A percentile compares a stretch with the other conserved stretches of the same genome.
These are phyloP conservation scores for Nemania sp. DNA, from an alignment of 2,329 filamentous ascomycete genomes.

Conservation along the genomic window DNA sequence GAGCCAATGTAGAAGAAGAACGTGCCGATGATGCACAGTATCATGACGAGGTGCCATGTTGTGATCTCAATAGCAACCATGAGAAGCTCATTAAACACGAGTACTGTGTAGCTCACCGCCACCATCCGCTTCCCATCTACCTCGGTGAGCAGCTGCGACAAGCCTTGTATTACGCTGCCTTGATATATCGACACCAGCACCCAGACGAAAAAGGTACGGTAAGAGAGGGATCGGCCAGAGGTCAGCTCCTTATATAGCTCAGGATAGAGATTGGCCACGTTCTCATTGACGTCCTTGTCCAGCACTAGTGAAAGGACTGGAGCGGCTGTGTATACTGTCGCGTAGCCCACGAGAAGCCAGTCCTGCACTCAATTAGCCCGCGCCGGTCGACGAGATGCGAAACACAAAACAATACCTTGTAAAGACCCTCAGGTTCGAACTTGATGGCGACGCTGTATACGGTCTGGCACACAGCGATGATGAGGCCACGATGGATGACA, in stretches of 20 bases:
- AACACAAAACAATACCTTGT: constrained; percentile 59
- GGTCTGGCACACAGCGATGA: constrained; percentile 94
- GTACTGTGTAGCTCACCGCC: constrained; percentile 85
- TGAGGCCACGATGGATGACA: constrained; percentile 94
- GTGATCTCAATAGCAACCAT: constrained; percentile 98
- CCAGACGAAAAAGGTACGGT: constrained; percentile 96
- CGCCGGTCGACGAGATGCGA: neutral
- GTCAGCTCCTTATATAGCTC: constrained; percentile 99
- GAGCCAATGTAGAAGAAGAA: constrained; percentile 78
- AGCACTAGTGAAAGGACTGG: constrained; percentile 93
- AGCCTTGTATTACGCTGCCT: constrained; percentile 91
- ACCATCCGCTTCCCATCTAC: constrained; percentile 78
- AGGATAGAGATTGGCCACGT: constrained; percentile 90
- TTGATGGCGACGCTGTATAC: constrained; percentile 93
- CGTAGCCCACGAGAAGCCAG: constrained; percentile 96
- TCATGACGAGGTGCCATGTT: constrained; percentile 96
- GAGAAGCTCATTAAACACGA: constrained; percentile 90
- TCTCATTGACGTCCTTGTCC: constrained; percentile 93
- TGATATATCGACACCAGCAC: constrained; percentile 94
- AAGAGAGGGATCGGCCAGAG: constrained; percentile 80
- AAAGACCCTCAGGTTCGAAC: constrained; percentile 92
- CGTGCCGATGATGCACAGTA: constrained; percentile 80
- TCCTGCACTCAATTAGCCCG: constrained; percentile 56
- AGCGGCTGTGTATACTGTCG: constrained; percentile 90
- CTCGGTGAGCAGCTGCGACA: constrained; percentile 84